A percentile compares a stretch with the other conserved stretches of the same genome.
Evolutionary conservation across 805 yeast genomes (phyloP).

Genomic region (Saturnispora gosingensis): DNA sequence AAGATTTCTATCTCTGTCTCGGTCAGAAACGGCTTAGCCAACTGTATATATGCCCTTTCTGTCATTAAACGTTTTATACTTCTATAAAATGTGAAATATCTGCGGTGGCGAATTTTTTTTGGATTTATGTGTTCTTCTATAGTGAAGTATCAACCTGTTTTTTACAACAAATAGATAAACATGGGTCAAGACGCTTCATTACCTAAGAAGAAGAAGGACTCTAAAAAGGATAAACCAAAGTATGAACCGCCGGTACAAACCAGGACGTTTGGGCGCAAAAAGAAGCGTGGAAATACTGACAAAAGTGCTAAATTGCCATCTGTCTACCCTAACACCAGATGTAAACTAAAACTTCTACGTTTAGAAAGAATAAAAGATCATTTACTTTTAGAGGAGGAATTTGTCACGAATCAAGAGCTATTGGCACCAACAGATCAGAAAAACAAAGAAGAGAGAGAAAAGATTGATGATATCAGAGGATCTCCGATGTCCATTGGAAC

Average conservation of each 20-base stretch:
- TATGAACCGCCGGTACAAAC: conserved; percentile 98
- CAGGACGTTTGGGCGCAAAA: conserved; percentile 75
- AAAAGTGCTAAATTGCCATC: conserved; percentile 65
- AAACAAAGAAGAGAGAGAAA: conserved; percentile 92
- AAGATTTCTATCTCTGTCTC: conserved; percentile 21
- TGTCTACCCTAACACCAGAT: conserved; percentile 87
- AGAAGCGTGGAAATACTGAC: conserved; percentile 78
- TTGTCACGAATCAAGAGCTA: conserved; percentile 88
- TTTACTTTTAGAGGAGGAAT: conserved; percentile 87
- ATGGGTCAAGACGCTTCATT: conserved; percentile 30
- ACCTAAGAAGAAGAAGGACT: conserved; percentile 29
- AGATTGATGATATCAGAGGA: conserved; percentile 92
- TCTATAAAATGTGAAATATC: not conserved
- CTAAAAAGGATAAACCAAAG: conserved; percentile 81
- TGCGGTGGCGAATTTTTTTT: not conserved
- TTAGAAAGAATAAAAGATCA: conserved; percentile 97
- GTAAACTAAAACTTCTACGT: conserved; percentile 81
- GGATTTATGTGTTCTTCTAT: not conserved
- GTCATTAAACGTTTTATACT: not conserved
- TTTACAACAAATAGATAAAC: not conserved
- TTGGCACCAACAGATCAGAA: conserved; percentile 94
- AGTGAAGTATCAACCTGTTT: not conserved
- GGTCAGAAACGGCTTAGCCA: conserved; percentile 29
- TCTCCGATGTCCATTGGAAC: conserved; percentile 95
- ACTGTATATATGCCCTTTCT: conserved; percentile 16